phyloP scores from a whole-genome alignment of 2,329 filamentous ascomycete genomes.

The Pseudogymnoascus sp. region DNA sequence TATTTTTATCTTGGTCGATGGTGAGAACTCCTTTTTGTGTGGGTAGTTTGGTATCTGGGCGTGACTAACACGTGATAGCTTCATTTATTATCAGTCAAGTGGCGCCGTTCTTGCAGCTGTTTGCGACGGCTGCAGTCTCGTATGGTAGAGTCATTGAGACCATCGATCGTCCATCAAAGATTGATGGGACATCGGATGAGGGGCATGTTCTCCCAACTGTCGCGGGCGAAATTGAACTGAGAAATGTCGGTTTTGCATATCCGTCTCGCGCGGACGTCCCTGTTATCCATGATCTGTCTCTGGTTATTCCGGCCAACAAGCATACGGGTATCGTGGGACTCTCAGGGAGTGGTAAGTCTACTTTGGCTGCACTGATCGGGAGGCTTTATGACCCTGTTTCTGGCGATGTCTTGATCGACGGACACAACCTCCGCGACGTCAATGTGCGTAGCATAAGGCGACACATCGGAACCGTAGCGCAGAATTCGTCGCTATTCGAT shows the following conservation, averaged over 20 bases:
- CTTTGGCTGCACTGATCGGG: slow-evolving; percentile 34
- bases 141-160: slow-evolving; percentile 32
- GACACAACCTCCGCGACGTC: slow-evolving; percentile 17
- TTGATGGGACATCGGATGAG: slow-evolving; percentile 17
- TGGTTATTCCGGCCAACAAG: slow-evolving; percentile 27
- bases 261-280: slow-evolving; percentile 24
- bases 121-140: slow-evolving; percentile 26
- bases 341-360: slow-evolving; percentile 36
- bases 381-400: slow-evolving; percentile 39
- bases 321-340: slow-evolving; percentile 37
- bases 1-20: slow-evolving; percentile 45
- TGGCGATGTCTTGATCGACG: slow-evolving; percentile 33
- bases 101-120: slow-evolving; percentile 42
- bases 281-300: slow-evolving; percentile 27
- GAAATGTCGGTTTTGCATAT: slow-evolving; percentile 29
- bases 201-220: slow-evolving; percentile 16
- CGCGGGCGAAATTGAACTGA: slow-evolving; percentile 25
- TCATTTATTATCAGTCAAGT: slow-evolving; percentile 42
- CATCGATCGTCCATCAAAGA: slow-evolving; percentile 31
- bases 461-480: slow-evolving; percentile 13
- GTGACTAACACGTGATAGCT: neutral
- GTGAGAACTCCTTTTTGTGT: slow-evolving; percentile 27
- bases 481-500: slow-evolving; percentile 27
- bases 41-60: slow-evolving; percentile 18
- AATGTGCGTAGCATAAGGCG: slow-evolving; percentile 19